Evolutionary conservation across 805 yeast genomes (phyloP), one percentile per base, ranked within the genome.

Genomic region (Candida xyloterini): DNA sequence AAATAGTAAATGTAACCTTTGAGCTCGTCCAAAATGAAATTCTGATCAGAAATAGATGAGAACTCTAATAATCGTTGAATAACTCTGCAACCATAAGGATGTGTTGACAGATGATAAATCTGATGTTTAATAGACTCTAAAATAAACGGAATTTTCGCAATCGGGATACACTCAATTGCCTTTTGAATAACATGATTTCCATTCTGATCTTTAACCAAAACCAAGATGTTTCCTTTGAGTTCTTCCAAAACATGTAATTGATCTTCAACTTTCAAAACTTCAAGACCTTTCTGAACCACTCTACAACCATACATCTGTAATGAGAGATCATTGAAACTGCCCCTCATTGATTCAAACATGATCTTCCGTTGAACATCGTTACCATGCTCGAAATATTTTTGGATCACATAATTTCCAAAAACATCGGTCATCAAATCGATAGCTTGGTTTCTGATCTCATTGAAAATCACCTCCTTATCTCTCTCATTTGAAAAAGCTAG

Each of bases 161-260:
- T 78, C 4, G 96, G 93, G 35, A 90, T 79, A 44, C 78, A 69
- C 64, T 93, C 99, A 51, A 93, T 86, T 1, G 96, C 81, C 60
- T 90, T 91, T 66, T 93, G 99, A 48, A 93, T 84, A 13, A 93
- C 99, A 63, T 93, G 99, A 62, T 93, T 93, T 48, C 98, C 99
- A 62, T 93, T 93, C 67, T 91, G 98, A 62, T 93, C 98, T 58
- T 88, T 88, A 44, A 91, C 85, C 62, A 91, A 76, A 42, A 74
- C 73, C 37, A 81, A 55, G 16, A 84, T 79, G 47, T 73, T 71
- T 8, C 50, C 49, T 37, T 71, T 76, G 45, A 93, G 68, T 63
- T 93, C 99, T 18, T 70, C 68, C 35, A 88, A 78, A 23, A 93
- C 71, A 24, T 62, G 62, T 20, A 81, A 70, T 62, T 86, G 93